Conservation (phyloP, 768 basidiomycete genomes). For the Phylloporus sp. region DNA sequence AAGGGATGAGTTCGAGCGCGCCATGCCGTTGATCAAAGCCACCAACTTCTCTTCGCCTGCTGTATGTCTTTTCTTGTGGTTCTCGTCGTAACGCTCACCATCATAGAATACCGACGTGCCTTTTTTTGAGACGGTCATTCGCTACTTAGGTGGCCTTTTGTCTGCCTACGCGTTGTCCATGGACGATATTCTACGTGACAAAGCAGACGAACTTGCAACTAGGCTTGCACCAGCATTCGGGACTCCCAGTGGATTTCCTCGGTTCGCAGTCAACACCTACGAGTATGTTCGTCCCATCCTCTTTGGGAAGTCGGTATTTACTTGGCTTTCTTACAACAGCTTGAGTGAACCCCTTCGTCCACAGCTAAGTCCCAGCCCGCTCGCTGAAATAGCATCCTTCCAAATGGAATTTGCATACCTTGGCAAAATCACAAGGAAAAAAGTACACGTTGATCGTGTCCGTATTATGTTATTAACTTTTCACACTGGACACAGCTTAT, state of each 20-base stretch:
- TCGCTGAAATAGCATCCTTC: conserved; percentile 81
- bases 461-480: conserved; percentile 12
- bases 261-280: conserved; percentile 63
- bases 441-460: conserved; percentile 56
- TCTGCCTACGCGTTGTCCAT: conserved; percentile 76
- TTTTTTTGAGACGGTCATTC: conserved; percentile 85
- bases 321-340: not conserved
- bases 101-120: conserved; percentile 37
- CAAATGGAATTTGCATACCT: conserved; percentile 87
- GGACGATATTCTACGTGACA: conserved; percentile 56
- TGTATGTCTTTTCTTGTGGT: conserved; percentile 28
- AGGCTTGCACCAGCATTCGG: conserved; percentile 70
- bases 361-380: conserved; percentile 37
- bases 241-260: conserved; percentile 66
- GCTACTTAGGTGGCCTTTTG: conserved; percentile 85
- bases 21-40: conserved; percentile 49
- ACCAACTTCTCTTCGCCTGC: conserved; percentile 46
- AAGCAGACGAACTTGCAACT: conserved; percentile 77
- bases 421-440: conserved; percentile 71
- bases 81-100: not conserved
- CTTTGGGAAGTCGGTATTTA: not conserved
- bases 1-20: conserved; percentile 62
- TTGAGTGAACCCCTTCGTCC: not conserved
- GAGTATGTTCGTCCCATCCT: conserved; percentile 36
- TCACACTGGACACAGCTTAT: not conserved